Base-by-base conservation (phyloP, 176 grass and related monocot species). In the Oryza coarctata region DNA sequence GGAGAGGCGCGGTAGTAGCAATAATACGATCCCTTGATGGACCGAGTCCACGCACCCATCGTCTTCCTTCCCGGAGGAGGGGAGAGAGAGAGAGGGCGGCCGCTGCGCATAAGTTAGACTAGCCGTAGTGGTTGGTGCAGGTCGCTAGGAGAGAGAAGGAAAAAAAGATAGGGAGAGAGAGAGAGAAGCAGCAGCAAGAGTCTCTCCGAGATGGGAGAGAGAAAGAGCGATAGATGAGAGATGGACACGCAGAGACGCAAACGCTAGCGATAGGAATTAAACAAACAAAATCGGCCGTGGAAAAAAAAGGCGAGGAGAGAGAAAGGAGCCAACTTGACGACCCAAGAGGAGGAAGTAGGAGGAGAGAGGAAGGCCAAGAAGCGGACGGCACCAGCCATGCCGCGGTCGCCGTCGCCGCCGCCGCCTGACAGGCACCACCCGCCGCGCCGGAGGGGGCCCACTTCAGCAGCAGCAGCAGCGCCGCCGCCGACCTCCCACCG, bases 341-440 rank as follows among this genome's bases (percentile, higher is more conserved):
- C 5, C 50, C 49, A 9, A 55, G 18, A 55, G 18, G 15, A 18
- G 12, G 38, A 1, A 49, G 45, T 5, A 52, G 17, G 17, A 82
- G 84, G 85, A 70, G 80, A 25, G 22, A 7, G 79, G 84, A 75
- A 91, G 70, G 80, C 44, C 75, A 81, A 85, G 87, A 76, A 71
- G 86, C 79, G 82, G 88, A 84, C 90, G 85, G 86, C 83, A 86
- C 74, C 86, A 80, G 76, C 86, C 79, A 87, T 88, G 93, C 73
- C 90, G 93, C 33, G 87, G 93, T 63, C 90, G 90, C 22, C 82
- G 82, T 39, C 91, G 71, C 38, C 91, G 78, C 67, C 84, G 68
- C 80, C 88, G 40, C 44, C 44, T 84, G 87, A 81, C 75, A 93
- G 83, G 91, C 57, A 39, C 84, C 44, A 47, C 44, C 44, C 81